Evolutionary conservation across 2,329 filamentous ascomycete genomes (phyloP).

Genomic region (Pestalotiopsis sp.): DNA sequence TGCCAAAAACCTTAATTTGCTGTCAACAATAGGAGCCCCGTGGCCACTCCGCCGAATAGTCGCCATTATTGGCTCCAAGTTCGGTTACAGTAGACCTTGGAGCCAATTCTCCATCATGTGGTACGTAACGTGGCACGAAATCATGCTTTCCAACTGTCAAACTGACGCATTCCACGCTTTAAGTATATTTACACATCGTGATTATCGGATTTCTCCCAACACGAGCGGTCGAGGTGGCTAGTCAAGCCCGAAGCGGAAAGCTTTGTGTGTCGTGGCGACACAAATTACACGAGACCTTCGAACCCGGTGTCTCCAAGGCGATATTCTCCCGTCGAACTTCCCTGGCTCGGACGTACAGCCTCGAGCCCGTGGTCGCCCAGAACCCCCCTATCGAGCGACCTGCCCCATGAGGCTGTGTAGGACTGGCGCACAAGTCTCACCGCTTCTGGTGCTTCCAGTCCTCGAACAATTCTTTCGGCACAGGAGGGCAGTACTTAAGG

Average conservation of each 20-base stretch:
- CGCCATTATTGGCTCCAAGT: background rate
- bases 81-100: background rate
- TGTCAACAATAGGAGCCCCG: no score
- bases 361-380: background rate
- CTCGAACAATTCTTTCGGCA: background rate
- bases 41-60: no score
- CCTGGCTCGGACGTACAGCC: background rate
- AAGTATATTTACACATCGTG: background rate
- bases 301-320: background rate
- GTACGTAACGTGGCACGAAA: background rate
- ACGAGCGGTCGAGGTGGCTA: background rate
- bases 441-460: background rate
- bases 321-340: background rate
- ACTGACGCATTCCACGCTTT: background rate
- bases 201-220: background rate
- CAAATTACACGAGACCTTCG: background rate
- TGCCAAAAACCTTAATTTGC: no score
- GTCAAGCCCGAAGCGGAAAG: background rate
- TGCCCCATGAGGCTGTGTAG: background rate
- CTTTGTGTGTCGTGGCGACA: background rate
- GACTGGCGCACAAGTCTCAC: background rate
- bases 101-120: background rate
- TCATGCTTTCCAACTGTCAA: background rate
- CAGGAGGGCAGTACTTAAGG: background rate
- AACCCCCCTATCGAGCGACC: background rate